phyloP scores from a whole-genome alignment of 768 basidiomycete species.

The Calocybe cyanea region DNA sequence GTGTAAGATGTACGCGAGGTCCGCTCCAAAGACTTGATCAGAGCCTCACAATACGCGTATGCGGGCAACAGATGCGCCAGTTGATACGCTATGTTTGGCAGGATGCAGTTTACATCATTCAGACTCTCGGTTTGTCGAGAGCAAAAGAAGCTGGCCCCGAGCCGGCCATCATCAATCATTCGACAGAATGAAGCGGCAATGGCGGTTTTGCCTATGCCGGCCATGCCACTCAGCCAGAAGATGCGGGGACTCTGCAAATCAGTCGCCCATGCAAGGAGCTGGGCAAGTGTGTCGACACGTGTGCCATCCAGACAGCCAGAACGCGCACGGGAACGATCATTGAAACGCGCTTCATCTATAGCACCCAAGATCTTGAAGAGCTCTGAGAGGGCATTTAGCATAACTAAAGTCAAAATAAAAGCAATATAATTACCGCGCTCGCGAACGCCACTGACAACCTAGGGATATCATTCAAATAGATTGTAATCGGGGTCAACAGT shows the following conservation, averaged over 20 bases:
- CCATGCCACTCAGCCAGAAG: constrained; percentile 21
- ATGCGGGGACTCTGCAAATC: constrained; percentile 4
- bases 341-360: too few species aligned
- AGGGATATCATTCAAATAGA: too few species aligned
- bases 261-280: constrained; percentile 12
- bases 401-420: too few species aligned
- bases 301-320: constrained; percentile 1
- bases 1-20: background rate
- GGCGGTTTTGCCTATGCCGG: constrained; percentile 21
- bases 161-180: background rate
- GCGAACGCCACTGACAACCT: too few species aligned
- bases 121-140: background rate
- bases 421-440: too few species aligned
- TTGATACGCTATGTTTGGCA: background rate
- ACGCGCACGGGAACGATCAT: too few species aligned
- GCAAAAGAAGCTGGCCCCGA: constrained; percentile 7
- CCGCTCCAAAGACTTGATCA: background rate
- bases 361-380: too few species aligned
- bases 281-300: constrained; percentile 6
- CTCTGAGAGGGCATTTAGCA: too few species aligned
- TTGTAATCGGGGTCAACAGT: too few species aligned
- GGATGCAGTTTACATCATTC: background rate
- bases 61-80: background rate
- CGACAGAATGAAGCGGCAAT: constrained; percentile 18
- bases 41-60: background rate